Evolutionary conservation across 768 basidiomycete species (phyloP).

Genomic region (Gyrodon lividus): DNA sequence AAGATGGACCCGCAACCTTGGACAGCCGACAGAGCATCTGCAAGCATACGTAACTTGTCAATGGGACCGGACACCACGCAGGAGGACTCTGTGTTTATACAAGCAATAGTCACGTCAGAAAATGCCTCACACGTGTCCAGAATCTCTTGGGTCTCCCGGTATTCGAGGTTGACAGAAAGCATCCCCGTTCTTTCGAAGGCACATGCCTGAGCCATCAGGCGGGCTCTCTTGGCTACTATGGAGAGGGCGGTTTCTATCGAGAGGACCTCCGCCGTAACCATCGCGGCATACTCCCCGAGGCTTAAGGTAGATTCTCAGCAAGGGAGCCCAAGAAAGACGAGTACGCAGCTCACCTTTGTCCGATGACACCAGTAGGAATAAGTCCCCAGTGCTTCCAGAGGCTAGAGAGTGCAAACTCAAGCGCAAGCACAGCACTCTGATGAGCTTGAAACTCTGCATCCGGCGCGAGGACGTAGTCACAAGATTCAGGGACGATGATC

Average conservation of each 20-base stretch:
- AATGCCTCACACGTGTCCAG: constrained; percentile 36
- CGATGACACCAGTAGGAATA: constrained; percentile 56
- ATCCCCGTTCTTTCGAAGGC: constrained; percentile 49
- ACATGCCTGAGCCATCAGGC: constrained; percentile 55
- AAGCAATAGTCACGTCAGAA: constrained; percentile 48
- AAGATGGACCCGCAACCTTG: constrained; percentile 39
- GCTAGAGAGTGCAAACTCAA: constrained; percentile 61
- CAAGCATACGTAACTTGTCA: constrained; percentile 41
- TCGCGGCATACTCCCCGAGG: constrained; percentile 73
- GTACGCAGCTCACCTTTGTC: constrained; percentile 58
- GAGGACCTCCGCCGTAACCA: constrained; percentile 61
- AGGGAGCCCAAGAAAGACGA: not conserved
- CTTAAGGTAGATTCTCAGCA: constrained; percentile 34
- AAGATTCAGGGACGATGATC: constrained; percentile 36
- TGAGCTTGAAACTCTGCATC: constrained; percentile 43
- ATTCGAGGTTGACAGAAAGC: constrained; percentile 51
- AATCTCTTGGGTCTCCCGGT: constrained; percentile 33
- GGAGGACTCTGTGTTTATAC: constrained; percentile 58
- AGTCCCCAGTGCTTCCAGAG: constrained; percentile 75
- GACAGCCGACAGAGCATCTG: constrained; percentile 37
- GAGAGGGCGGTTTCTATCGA: constrained; percentile 54
- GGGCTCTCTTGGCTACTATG: constrained; percentile 56
- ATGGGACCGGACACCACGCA: constrained; percentile 61
- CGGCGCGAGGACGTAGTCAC: constrained; percentile 19
- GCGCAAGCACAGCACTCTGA: constrained; percentile 56